These are phyloP conservation scores for Westerdykella aurantiaca DNA, from an alignment of 2,329 filamentous ascomycete genomes.

Conservation along the genomic window DNA sequence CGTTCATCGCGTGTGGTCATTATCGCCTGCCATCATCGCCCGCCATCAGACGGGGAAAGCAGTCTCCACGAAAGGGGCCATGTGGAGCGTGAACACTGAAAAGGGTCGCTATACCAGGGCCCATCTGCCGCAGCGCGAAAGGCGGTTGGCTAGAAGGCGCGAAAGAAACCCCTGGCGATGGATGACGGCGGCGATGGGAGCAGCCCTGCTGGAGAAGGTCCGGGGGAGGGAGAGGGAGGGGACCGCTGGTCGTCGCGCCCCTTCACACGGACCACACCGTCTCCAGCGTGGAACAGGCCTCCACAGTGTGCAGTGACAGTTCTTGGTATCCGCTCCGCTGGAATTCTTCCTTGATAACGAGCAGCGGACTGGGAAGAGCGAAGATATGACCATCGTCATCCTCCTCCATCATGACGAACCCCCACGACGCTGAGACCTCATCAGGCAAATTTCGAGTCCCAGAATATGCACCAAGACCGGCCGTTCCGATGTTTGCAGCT, in stretches of 20 bases:
- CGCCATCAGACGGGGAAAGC: too few species aligned
- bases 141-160: neutral
- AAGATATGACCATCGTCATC: conserved; percentile 27
- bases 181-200: neutral
- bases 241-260: neutral
- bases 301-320: conserved; percentile 8
- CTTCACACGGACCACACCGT: neutral
- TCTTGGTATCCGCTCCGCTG: conserved; percentile 28
- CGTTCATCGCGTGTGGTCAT: too few species aligned
- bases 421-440: conserved; percentile 11
- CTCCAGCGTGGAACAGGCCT: conserved; percentile 4
- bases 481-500: neutral
- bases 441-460: neutral
- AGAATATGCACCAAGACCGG: neutral
- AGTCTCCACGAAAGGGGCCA: too few species aligned
- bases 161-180: neutral
- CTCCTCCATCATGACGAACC: conserved; percentile 10
- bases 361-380: conserved; percentile 20
- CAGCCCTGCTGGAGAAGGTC: neutral
- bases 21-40: too few species aligned
- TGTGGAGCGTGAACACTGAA: too few species aligned
- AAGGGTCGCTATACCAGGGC: too few species aligned
- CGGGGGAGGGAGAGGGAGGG: neutral
- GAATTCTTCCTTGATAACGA: conserved; percentile 28
- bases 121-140: neutral